phyloP scores from a whole-genome alignment of 345 rosid genomes.

The Acer yangbiense region DNA sequence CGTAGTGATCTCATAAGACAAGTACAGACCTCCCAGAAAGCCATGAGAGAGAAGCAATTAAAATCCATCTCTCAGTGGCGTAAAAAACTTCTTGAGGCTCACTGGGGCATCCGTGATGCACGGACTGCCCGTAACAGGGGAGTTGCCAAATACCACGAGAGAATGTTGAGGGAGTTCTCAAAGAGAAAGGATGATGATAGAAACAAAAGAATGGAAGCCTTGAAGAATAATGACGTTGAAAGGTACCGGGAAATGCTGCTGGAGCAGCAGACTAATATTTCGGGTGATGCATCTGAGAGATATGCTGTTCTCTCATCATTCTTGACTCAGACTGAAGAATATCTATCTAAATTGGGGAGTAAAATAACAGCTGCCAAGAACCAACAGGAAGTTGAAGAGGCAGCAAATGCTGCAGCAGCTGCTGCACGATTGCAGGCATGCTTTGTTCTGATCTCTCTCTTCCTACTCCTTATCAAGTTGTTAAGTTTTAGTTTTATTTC shows the following conservation, averaged over 20 bases:
- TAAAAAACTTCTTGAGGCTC: constrained; percentile 96
- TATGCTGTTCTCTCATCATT: constrained; percentile 94
- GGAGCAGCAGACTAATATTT: constrained; percentile 92
- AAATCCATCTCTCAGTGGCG: constrained; percentile 99
- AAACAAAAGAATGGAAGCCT: constrained; percentile 97
- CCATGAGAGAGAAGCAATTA: constrained; percentile 87
- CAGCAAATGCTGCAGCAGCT: constrained; percentile 88
- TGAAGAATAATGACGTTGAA: constrained; percentile 99
- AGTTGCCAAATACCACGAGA: constrained; percentile 98
- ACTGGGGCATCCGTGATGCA: constrained; percentile 98
- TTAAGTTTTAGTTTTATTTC: background rate
- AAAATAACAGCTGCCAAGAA: constrained; percentile 93
- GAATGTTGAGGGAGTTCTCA: constrained; percentile 91
- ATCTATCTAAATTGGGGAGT: constrained; percentile 89
- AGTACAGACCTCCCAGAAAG: constrained; percentile 82
- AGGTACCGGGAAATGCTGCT: constrained; percentile 98
- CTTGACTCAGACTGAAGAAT: constrained; percentile 97
- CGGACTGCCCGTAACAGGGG: constrained; percentile 98
- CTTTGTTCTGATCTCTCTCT: constrained; percentile 13
- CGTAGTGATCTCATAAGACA: constrained; percentile 91
- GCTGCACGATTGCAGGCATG: constrained; percentile 93
- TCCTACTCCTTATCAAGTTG: background rate
- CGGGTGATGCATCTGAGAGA: constrained; percentile 96
- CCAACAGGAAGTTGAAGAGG: constrained; percentile 99
- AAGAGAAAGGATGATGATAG: constrained; percentile 96